These are phyloP conservation scores for Saccharomycopsis capsularis DNA, from an alignment of 805 yeast species.

Conservation along the genomic window DNA sequence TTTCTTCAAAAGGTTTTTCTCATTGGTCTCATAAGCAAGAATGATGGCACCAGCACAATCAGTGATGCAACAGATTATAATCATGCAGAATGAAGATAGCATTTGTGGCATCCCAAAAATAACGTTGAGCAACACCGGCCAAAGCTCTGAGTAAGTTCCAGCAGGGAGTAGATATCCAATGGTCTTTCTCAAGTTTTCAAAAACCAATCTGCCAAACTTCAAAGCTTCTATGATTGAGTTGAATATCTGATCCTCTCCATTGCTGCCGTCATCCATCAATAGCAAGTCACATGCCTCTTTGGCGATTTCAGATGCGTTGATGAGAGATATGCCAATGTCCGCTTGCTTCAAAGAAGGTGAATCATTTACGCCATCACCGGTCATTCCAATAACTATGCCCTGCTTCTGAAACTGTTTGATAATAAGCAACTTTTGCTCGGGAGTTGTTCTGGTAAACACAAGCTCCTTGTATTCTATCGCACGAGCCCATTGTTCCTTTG, in stretches of 20 bases:
- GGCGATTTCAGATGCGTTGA: conserved; percentile 78
- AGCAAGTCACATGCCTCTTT: conserved; percentile 76
- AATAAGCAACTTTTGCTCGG: conserved; percentile 84
- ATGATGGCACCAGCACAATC: conserved; percentile 41
- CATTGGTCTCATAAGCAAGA: conserved; percentile 39
- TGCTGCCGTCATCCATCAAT: conserved; percentile 59
- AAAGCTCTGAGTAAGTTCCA: conserved; percentile 43
- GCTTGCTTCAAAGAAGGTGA: conserved; percentile 71
- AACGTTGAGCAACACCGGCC: conserved; percentile 43
- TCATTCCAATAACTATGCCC: conserved; percentile 55
- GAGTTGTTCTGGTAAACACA: conserved; percentile 90
- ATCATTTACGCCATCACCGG: conserved; percentile 80
- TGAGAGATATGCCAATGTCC: conserved; percentile 79
- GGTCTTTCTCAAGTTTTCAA: conserved; percentile 42
- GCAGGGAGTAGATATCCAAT: conserved; percentile 46
- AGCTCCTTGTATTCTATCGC: conserved; percentile 34
- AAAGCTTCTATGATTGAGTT: conserved; percentile 34
- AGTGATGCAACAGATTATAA: conserved; percentile 42
- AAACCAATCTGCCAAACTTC: conserved; percentile 39
- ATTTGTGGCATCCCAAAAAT: conserved; percentile 45
- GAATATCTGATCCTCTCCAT: conserved; percentile 25
- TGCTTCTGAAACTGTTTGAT: conserved; percentile 68
- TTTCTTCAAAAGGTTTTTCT: conserved; percentile 35
- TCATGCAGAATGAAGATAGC: conserved; percentile 44
- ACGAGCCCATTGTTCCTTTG: conserved; percentile 36